phyloP scores from a whole-genome alignment of 2,329 filamentous ascomycete genomes.

The Apiospora koreana region DNA sequence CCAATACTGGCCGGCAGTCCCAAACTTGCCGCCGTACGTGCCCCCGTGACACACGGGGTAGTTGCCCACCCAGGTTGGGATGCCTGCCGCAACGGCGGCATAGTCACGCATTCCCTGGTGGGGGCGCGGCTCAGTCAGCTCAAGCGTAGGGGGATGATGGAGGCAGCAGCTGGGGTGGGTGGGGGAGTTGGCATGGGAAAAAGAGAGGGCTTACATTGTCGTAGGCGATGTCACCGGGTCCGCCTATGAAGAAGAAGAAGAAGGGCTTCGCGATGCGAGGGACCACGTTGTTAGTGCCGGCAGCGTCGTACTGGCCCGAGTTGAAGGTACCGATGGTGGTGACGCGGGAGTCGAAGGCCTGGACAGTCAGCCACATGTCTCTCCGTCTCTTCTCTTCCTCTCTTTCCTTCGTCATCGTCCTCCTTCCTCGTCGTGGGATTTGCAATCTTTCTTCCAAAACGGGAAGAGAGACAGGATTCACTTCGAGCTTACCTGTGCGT shows the following conservation, averaged over 20 bases:
- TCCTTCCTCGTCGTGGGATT: too few relatives aligned
- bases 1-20: conserved; percentile 3
- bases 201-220: not conserved
- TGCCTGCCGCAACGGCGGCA: not conserved
- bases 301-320: conserved; percentile 7
- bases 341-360: conserved; percentile 9
- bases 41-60: conserved; percentile 7
- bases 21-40: conserved; percentile 12
- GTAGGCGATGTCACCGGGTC: conserved; percentile 8
- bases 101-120: conserved; percentile 11
- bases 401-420: too few relatives aligned
- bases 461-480: too few relatives aligned
- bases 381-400: too few relatives aligned
- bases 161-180: too few relatives aligned
- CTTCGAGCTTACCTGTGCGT: not conserved
- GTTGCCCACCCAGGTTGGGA: conserved; percentile 8
- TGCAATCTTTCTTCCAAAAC: too few relatives aligned
- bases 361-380: not conserved
- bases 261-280: not conserved
- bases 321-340: conserved; percentile 9
- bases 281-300: conserved; percentile 4
- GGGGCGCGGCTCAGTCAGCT: too few relatives aligned
- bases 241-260: conserved; percentile 11
- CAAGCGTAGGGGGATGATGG: not conserved
- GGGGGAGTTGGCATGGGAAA: too few relatives aligned